These are phyloP conservation scores for Lichenothelia convexa DNA, from an alignment of 495 filamentous ascomycete genomes.

Conservation along the genomic window DNA sequence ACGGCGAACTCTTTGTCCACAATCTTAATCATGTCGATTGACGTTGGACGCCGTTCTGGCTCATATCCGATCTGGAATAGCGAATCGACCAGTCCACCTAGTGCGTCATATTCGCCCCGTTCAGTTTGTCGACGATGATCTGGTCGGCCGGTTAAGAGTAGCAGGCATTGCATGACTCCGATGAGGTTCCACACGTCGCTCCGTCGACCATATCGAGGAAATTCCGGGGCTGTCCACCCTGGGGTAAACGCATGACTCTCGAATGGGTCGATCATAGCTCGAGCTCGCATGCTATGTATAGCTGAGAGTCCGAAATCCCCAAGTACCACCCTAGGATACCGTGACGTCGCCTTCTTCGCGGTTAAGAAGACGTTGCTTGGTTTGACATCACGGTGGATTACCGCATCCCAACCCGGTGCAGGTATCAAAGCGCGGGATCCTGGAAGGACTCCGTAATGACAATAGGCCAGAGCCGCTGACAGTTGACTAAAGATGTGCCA, in stretches of 20 bases:
- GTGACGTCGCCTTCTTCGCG: too few species aligned
- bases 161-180: background rate
- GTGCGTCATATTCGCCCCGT: too few species aligned
- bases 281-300: too few species aligned
- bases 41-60: too few species aligned
- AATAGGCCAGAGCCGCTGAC: constrained; percentile 6
- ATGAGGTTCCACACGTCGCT: background rate
- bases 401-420: constrained; percentile 7
- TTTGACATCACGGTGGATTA: constrained; percentile 14
- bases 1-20: too few species aligned
- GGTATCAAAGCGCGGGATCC: background rate
- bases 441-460: constrained; percentile 6
- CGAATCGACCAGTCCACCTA: too few species aligned
- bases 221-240: background rate
- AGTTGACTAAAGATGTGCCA: constrained; percentile 8
- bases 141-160: too few species aligned
- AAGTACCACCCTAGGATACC: constrained; percentile 7
- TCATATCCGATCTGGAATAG: too few species aligned
- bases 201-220: background rate
- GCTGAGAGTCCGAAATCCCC: constrained; percentile 14
- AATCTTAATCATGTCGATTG: too few species aligned
- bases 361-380: constrained; percentile 5
- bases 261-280: too few species aligned
- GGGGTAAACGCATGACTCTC: too few species aligned
- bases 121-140: too few species aligned